These are phyloP conservation scores for Lolium multiflorum DNA, from an alignment of 176 grass and related monocot species.

Conservation along the genomic window DNA sequence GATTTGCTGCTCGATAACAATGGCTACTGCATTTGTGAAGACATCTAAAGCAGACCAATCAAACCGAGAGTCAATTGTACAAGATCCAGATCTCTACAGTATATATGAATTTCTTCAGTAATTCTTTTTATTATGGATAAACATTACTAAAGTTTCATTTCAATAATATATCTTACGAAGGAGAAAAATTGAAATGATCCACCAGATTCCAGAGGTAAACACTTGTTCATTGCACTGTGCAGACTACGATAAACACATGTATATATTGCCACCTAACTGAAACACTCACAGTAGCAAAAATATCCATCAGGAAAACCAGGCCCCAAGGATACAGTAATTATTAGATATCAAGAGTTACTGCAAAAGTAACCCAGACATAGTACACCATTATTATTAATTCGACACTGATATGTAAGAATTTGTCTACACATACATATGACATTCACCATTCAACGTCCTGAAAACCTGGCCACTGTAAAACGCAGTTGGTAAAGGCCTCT, in stretches of 20 bases:
- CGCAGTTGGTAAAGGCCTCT: not conserved
- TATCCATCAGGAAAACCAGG: not conserved
- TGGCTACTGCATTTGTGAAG: not conserved
- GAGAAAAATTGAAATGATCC: not conserved
- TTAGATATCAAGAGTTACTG: not conserved
- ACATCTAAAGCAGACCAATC: not conserved
- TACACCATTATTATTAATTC: not conserved
- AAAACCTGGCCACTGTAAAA: not conserved
- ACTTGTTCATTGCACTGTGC: not conserved
- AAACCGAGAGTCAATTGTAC: not conserved
- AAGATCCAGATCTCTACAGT: not conserved
- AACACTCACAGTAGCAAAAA: not conserved
- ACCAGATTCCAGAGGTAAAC: conserved; percentile 4
- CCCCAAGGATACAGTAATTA: not conserved
- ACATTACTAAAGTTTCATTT: not conserved
- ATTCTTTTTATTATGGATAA: not conserved
- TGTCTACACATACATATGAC: not conserved
- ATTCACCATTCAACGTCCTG: not conserved
- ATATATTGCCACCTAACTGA: not conserved
- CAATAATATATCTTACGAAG: not conserved
- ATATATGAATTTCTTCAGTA: not conserved
- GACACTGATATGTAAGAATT: not conserved
- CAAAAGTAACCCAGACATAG: not conserved
- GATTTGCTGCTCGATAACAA: not conserved
- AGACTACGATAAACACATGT: not conserved